phyloP scores from a whole-genome alignment of 2,329 filamentous ascomycete genomes.

The Nannizzia gypsea region DNA sequence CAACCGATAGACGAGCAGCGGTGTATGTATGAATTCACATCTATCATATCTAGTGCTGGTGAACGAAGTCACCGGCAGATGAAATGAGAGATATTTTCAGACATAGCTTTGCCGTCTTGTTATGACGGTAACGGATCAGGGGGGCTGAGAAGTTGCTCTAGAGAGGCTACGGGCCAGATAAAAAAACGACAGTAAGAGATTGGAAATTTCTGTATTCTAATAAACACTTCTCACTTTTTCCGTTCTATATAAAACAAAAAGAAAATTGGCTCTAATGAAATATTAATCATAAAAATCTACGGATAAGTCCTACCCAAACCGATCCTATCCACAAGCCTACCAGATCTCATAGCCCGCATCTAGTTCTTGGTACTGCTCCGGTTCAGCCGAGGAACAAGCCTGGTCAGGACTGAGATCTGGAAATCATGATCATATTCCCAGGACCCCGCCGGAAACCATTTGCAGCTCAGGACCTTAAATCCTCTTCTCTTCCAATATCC shows the following conservation, averaged over 20 bases:
- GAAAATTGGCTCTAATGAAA: background rate
- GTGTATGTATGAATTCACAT: background rate
- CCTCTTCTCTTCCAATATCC: constrained; percentile 13
- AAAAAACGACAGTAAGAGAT: background rate
- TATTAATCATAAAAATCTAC: background rate
- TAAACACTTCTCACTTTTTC: background rate
- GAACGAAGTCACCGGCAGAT: background rate
- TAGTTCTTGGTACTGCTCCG: background rate
- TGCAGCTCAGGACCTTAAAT: constrained; percentile 5
- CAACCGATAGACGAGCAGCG: constrained; percentile 37
- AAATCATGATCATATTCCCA: constrained; percentile 8
- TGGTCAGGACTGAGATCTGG: constrained; percentile 9
- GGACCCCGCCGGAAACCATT: constrained; percentile 5
- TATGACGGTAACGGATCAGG: background rate
- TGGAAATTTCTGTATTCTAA: constrained; percentile 1
- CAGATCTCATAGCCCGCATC: background rate
- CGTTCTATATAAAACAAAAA: background rate
- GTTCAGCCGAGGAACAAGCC: background rate
- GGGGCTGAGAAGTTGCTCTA: background rate
- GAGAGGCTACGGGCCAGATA: background rate
- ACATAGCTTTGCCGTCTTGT: background rate
- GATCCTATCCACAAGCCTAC: background rate
- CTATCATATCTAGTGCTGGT: background rate
- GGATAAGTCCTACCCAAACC: background rate
- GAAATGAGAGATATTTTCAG: background rate